Base-by-base conservation (phyloP, 768 basidiomycete species). In the Leccinellum rugosiceps region DNA sequence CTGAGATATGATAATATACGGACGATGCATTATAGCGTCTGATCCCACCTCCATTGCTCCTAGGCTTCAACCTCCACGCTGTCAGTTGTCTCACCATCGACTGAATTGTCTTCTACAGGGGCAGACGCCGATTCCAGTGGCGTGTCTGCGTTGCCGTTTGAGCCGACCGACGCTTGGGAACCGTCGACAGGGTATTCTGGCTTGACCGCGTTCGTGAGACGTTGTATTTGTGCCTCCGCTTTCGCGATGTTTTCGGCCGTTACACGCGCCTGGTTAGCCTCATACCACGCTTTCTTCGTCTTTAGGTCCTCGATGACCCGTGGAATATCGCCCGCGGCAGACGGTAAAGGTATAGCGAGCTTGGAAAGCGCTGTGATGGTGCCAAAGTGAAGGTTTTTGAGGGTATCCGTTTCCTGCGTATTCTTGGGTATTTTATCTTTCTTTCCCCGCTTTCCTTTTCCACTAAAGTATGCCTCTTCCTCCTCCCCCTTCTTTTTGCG, bases 401-500 rank as follows among this genome's bases (percentile, higher is more conserved):
- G 71, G 35, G 72, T 14, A 52, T 68, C 71, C 15, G 77, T 71
- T 26, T 79, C 66, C 14, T 74, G 63, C 19, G 76, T 68, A 23
- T 70, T 49, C 65, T 81, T 84, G 56, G 74, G 71, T 26, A 69
- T 66, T 47, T 66, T 71, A 43, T 76, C 74, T 69, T 85, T 86
- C 74, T 85, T 90, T 53, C 79, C 81, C 69, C 86, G 84, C 50
- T 74, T 78, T 49, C 80, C 79, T 72, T 89, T 92, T 17, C 83
- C 90, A 17, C 85, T 82, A 71, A 93, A 94, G 72, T 93, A 91
- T 4, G 84, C 65, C 55, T 91, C 86, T 46, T 94, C 88, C 26
- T 89, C 90, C 46, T 89, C 89, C 31, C 85, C 88, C 78, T 98
- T 98, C 83, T 99, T 99, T 80, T 96, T 98, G 66, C 87, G 80